Evolutionary conservation across 1,284 basidiomycete genomes (phyloP).

Genomic region (Tremellales sp.): DNA sequence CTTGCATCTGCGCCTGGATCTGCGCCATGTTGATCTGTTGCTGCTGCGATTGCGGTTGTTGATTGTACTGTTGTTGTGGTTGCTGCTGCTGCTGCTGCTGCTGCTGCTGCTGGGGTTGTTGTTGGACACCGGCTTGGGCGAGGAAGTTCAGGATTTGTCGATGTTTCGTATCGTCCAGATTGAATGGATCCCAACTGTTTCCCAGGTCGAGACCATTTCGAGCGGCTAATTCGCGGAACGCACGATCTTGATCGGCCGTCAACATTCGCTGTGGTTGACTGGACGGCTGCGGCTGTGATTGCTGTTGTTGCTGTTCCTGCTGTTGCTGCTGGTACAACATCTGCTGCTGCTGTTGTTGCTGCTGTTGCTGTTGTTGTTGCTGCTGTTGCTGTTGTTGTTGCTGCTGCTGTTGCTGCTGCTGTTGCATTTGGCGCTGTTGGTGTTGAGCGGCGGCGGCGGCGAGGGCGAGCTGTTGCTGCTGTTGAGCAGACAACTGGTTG

Average conservation of each 20-base stretch:
- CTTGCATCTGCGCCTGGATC: not conserved
- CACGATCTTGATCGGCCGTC: not conserved
- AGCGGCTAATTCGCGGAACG: not conserved
- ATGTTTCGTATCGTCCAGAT: not conserved
- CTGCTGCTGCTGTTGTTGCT: conserved; percentile 1
- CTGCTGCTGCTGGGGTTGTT: not conserved
- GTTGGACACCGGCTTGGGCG: conserved; percentile 2
- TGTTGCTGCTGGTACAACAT: conserved; percentile 4
- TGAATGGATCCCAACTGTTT: not conserved
- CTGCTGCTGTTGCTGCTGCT: not conserved
- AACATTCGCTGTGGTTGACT: not conserved
- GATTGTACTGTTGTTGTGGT: not conserved
- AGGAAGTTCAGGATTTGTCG: not conserved
- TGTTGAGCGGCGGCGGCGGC: conserved; percentile 4
- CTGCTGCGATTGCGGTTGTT: not conserved
- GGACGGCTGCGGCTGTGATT: conserved; percentile 1
- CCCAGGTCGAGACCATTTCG: not conserved
- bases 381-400: not conserved
- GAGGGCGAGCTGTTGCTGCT: conserved; percentile 2
- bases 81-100: not conserved
- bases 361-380: conserved; percentile 1
- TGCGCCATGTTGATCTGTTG: too few relatives aligned
- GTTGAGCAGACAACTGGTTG: conserved; percentile 2
- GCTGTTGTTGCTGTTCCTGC: conserved; percentile 4
- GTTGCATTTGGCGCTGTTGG: not conserved